Base-by-base conservation (phyloP, 306 rosid species). In the Ochetophila trinervis region DNA sequence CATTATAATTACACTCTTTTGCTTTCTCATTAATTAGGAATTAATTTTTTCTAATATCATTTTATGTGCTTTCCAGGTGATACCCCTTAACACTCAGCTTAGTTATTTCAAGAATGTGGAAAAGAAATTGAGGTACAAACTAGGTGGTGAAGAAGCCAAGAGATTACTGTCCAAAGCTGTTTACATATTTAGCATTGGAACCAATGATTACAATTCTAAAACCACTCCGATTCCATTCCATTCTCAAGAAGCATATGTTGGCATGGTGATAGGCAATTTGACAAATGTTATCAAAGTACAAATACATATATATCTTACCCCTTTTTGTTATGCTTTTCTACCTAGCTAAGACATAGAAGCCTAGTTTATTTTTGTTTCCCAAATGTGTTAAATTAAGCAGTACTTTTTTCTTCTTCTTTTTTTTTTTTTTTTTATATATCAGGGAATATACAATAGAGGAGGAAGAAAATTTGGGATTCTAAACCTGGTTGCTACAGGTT, bases 401-500 rank as follows among this genome's bases (percentile, higher is more conserved):
- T 7, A 14, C 20, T 20, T 13, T 36, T 4, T 21, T 21, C 27
- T 36, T 23, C 10, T 53, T 17, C 32, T 15, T 35, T 5, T 34
- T 5, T 21, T 17, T 24, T 5, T 30, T 30, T n/a, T 19, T 53
- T 58, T 27, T 48, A 24, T n/a, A 19, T 32, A 23, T 47, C 23
- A 75, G 88, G 84, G 65, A 66, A 75, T 83, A 42, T 74, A 86
- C 53, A 44, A 72, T 57, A 57, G 51, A 58, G 87, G 86, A 49
- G 89, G 84, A 67, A 84, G 93, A 62, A 87, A 87, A 70, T 77
- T 87, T 27, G 87, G 71, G 16, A 48, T 82, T 23, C 0, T 59
- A 9, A 82, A 53, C 21, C 1, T 77, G 53, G 10, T 5, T 30
- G 76, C 89, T 2, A 1, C 64, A 47, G 70, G 62, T 48, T 80